Conservation (phyloP, 2,329 filamentous ascomycete genomes). For the Penicillium sp. region DNA sequence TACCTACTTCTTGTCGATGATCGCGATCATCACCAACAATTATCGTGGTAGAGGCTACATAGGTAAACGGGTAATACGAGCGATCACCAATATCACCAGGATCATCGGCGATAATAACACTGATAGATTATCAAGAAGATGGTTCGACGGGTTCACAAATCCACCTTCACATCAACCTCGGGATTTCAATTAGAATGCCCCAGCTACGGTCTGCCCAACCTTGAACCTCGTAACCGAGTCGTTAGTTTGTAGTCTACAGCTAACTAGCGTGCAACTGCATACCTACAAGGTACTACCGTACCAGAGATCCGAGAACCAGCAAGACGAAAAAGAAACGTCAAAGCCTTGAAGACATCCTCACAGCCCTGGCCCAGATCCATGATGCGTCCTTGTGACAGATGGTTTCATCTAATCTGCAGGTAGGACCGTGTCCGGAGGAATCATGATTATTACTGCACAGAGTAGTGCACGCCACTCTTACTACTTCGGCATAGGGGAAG, state of each 20-base stretch:
- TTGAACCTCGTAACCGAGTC: not conserved
- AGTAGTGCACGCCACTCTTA: not conserved
- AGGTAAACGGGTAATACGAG: not conserved
- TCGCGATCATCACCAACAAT: not conserved
- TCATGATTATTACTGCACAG: not conserved
- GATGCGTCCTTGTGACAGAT: slow-evolving; percentile 22
- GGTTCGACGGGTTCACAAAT: not conserved
- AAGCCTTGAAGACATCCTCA: not conserved
- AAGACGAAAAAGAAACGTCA: not conserved
- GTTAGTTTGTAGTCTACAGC: not conserved
- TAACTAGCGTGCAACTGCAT: not conserved
- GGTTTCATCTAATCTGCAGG: slow-evolving; percentile 11
- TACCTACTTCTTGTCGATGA: not conserved
- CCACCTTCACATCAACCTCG: not conserved
- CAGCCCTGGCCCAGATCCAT: slow-evolving; percentile 5
- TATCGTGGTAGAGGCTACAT: too few relatives aligned
- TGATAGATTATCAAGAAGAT: not conserved
- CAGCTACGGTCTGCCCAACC: not conserved
- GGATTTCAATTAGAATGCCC: not conserved
- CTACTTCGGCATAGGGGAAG: not conserved
- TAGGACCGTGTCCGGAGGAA: slow-evolving; percentile 2
- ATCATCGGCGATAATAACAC: not conserved
- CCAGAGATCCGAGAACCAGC: not conserved
- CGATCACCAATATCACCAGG: not conserved
- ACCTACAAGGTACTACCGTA: not conserved